Percentiles rank a stretch among this genome's conserved stretches.
Conservation (phyloP, 495 filamentous ascomycete species). For the Lasiosphaeria ovina region DNA sequence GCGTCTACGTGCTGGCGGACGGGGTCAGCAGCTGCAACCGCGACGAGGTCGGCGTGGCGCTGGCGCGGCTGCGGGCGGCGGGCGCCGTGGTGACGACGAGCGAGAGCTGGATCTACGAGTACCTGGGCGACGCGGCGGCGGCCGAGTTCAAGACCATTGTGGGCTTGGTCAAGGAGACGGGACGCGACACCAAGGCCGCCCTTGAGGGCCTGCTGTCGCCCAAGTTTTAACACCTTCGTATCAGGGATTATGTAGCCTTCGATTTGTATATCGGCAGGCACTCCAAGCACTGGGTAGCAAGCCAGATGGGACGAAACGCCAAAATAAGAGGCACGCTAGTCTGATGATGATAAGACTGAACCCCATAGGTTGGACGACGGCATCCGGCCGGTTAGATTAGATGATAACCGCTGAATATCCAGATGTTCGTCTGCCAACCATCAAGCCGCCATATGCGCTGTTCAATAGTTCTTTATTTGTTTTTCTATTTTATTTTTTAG, state of each 20-base stretch:
- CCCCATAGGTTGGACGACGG: no score
- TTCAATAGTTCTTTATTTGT: no score
- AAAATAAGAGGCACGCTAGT: not conserved
- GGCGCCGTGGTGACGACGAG: constrained; percentile 82
- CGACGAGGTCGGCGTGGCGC: constrained; percentile 76
- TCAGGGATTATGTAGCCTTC: not conserved
- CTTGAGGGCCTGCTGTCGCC: constrained; percentile 59
- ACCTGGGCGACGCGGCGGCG: constrained; percentile 80
- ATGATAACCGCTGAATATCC: no score
- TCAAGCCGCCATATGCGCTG: no score
- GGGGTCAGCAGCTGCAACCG: constrained; percentile 82
- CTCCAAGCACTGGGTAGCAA: no score
- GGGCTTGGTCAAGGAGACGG: constrained; percentile 74
- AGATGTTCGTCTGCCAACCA: no score
- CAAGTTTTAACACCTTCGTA: constrained; percentile 48
- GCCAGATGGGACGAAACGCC: no score
- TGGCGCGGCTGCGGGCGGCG: constrained; percentile 68
- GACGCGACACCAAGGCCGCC: constrained; percentile 60
- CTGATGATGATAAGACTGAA: no score
- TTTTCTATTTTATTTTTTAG: no score
- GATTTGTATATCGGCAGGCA: not conserved
- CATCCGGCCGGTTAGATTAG: no score
- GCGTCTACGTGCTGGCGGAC: constrained; percentile 88
- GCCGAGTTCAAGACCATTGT: constrained; percentile 72
- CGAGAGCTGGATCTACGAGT: constrained; percentile 91